Evolutionary conservation across 768 basidiomycete species (phyloP), one percentile per base, ranked within the genome.

Genomic region (Pleurotus djamor): DNA sequence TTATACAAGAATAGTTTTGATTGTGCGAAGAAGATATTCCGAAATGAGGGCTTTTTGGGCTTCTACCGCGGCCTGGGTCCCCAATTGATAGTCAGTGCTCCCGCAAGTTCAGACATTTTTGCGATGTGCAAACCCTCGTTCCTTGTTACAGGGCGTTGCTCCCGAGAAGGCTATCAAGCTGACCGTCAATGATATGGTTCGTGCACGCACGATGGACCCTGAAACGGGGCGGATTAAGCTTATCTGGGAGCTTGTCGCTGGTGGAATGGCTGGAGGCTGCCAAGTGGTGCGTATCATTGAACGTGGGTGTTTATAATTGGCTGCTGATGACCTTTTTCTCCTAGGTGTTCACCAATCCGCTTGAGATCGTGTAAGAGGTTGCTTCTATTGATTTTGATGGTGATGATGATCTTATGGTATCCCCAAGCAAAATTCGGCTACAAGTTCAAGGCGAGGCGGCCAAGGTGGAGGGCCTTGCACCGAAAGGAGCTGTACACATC

Each of bases 161-260:
- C 94, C 94, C 9, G 94, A 97, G 73, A 97, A 97, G 77, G 97
- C 97, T 9, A 97, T 99, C 74, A 99, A 99, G 72, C 75, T 99
- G 61, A 97, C 97, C 2, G 90, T 99, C 50, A 98, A 98, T 75
- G 96, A 97, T 69, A 74, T 96, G 58, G 80, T 99, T 21, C 87
- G 97, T 36, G 79, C 84, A 28, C 83, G 85, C 52, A 87, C 88
- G 8, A 96, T 86, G 75, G 95, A 99, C 73, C 93, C 95, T 21
- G 94, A 96, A 72, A 99, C 97, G 8, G 97, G 97, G 10, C 84
- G 94, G 57, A 99, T 99, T 72, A 84, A 88, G 59, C 68, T 97
- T n/a, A 66, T 67, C n/a, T 95, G 93, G 92, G 97, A 99, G 74
- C 65, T 98, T 14, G 60, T 92, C 4, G 96, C 96, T 36, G 97